phyloP scores from a whole-genome alignment of 1,139 yeast genomes.

The Scheffersomyces lignicola region DNA sequence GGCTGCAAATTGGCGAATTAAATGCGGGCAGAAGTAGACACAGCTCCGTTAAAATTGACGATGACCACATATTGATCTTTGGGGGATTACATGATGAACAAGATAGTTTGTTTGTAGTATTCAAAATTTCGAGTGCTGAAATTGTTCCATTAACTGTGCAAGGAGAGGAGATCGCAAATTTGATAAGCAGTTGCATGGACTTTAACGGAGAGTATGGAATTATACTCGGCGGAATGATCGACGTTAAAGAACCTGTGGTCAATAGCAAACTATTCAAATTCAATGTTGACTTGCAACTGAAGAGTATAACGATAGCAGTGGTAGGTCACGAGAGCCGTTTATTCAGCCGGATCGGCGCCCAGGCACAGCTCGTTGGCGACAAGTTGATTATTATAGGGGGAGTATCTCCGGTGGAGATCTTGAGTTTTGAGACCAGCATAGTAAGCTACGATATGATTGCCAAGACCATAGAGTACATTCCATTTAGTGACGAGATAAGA shows the following conservation, averaged over 20 bases:
- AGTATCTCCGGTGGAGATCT: constrained; percentile 42
- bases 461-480: constrained; percentile 21
- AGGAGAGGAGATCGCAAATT: constrained; percentile 16
- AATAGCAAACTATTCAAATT: constrained; percentile 35
- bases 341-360: constrained; percentile 49
- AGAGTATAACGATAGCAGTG: neutral
- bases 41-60: constrained; percentile 34
- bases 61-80: constrained; percentile 43
- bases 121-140: constrained; percentile 17
- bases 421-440: constrained; percentile 27
- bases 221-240: constrained; percentile 55
- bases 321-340: neutral
- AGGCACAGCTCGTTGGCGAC: constrained; percentile 22
- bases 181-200: constrained; percentile 33
- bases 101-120: constrained; percentile 17
- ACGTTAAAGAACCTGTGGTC: constrained; percentile 32
- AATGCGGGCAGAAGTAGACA: constrained; percentile 58
- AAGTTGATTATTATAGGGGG: constrained; percentile 61
- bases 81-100: constrained; percentile 30
- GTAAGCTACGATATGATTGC: constrained; percentile 17
- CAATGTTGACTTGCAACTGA: constrained; percentile 16
- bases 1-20: constrained; percentile 39
- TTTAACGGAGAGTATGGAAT: constrained; percentile 41
- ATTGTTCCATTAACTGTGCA: constrained; percentile 15
- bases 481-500: constrained; percentile 37